Evolutionary conservation across 257 asterid genomes (phyloP).

Genomic region (Solanum chilense): DNA sequence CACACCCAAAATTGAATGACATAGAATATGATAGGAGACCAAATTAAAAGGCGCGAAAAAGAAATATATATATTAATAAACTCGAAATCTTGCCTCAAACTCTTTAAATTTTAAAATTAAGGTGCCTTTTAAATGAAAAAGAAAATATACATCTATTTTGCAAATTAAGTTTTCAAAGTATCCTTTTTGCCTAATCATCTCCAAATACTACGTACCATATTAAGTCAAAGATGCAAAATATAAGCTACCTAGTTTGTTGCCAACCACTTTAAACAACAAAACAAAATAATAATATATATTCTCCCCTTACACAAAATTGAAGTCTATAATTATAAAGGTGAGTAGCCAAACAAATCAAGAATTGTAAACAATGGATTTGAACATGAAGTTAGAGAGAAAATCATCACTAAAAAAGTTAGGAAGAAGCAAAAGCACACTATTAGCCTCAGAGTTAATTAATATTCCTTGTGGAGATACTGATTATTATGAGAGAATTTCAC

Average conservation of each 20-base stretch:
- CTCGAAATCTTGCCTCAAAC: not conserved
- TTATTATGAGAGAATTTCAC: slow-evolving; percentile 13
- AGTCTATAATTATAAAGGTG: not conserved
- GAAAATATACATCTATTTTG: not conserved
- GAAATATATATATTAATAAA: too few species aligned
- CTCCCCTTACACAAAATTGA: not conserved
- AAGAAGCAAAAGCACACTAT: slow-evolving; percentile 10
- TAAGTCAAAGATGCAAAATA: not conserved
- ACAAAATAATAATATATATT: not conserved
- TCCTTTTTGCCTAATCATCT: not conserved
- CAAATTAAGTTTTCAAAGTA: not conserved
- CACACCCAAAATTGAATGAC: not conserved
- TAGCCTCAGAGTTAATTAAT: slow-evolving; percentile 2
- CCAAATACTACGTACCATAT: not conserved
- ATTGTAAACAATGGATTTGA: not conserved
- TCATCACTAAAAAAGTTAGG: not conserved
- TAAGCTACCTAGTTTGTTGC: not conserved
- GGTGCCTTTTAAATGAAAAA: not conserved
- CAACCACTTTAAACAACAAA: not conserved
- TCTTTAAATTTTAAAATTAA: not conserved
- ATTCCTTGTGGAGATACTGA: not conserved
- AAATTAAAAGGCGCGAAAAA: too few species aligned
- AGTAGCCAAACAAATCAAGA: not conserved
- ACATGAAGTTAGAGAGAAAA: slow-evolving; percentile 5
- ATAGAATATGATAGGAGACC: too few species aligned